Conservation (phyloP, 768 basidiomycete species). For the Collybia sp. region DNA sequence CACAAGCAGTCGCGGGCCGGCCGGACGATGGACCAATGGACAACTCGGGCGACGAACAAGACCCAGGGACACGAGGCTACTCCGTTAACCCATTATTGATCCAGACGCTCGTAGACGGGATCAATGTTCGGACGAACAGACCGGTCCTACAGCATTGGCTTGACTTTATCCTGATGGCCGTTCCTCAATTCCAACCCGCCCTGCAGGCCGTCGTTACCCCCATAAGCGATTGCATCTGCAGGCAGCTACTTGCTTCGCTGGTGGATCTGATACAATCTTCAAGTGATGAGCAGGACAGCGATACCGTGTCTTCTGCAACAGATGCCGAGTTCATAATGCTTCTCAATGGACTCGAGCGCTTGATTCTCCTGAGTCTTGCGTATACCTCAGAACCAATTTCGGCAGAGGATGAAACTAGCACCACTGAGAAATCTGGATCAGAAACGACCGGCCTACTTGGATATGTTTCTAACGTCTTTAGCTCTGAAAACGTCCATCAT, state of each 20-base stretch:
- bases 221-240: slow-evolving; percentile 75
- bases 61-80: slow-evolving; percentile 30
- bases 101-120: slow-evolving; percentile 78
- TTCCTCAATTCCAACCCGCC: slow-evolving; percentile 78
- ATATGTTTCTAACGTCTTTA: slow-evolving; percentile 89
- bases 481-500: slow-evolving; percentile 53
- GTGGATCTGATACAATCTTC: slow-evolving; percentile 48
- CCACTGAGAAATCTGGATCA: slow-evolving; percentile 45
- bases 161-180: slow-evolving; percentile 89
- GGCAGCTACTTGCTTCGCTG: slow-evolving; percentile 57
- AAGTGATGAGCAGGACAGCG: slow-evolving; percentile 30
- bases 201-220: slow-evolving; percentile 65
- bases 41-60: slow-evolving; percentile 24
- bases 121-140: slow-evolving; percentile 63
- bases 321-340: slow-evolving; percentile 86
- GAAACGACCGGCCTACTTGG: slow-evolving; percentile 74
- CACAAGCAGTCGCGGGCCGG: slow-evolving; percentile 16
- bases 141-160: slow-evolving; percentile 93
- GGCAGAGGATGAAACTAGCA: slow-evolving; percentile 51
- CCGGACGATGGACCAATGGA: slow-evolving; percentile 27
- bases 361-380: slow-evolving; percentile 70
- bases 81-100: slow-evolving; percentile 68
- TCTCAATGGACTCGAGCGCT: slow-evolving; percentile 77
- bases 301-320: slow-evolving; percentile 48
- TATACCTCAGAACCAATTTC: slow-evolving; percentile 44